These are phyloP conservation scores for Candida caryicola DNA, from an alignment of 805 yeast genomes.

Conservation along the genomic window DNA sequence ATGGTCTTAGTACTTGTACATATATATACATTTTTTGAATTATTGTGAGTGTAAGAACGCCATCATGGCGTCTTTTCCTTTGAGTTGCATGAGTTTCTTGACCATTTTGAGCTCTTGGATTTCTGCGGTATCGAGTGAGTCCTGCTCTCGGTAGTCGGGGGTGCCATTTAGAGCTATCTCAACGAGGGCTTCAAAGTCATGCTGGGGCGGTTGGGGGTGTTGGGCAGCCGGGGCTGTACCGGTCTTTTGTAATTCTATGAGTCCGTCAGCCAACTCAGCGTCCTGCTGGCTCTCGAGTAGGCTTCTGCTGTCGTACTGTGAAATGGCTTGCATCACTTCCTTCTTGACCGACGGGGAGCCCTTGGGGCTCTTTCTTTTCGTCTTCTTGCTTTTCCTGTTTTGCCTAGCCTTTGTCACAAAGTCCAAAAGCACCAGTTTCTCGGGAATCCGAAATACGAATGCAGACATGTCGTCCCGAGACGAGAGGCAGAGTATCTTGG, in stretches of 20 bases:
- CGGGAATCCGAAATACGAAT: conserved; percentile 63
- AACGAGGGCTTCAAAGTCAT: background rate
- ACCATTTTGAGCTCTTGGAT: conserved; percentile 51
- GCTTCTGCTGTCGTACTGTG: conserved; percentile 22
- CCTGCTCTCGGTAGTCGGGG: background rate
- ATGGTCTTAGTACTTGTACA: conserved; percentile 12
- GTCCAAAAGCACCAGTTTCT: conserved; percentile 64
- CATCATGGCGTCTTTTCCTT: conserved; percentile 66
- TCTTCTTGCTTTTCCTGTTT: conserved; percentile 27
- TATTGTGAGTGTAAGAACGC: conserved; percentile 44
- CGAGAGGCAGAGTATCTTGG: conserved; percentile 19
- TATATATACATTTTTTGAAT: conserved; percentile 7
- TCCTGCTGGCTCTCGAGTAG: conserved; percentile 15
- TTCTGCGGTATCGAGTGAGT: conserved; percentile 29
- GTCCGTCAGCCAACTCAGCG: conserved; percentile 20
- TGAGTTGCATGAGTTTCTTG: conserved; percentile 58
- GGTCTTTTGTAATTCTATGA: conserved; percentile 10
- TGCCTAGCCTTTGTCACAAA: conserved; percentile 49
- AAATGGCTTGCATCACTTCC: conserved; percentile 19
- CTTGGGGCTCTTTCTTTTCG: conserved; percentile 28
- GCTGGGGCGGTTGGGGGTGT: background rate
- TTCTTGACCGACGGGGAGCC: conserved; percentile 16
- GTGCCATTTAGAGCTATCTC: background rate
- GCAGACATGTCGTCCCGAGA: conserved; percentile 19
- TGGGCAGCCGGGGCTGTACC: background rate